These are phyloP conservation scores for Hericium alpestre DNA, from an alignment of 768 basidiomycete species.

Conservation along the genomic window DNA sequence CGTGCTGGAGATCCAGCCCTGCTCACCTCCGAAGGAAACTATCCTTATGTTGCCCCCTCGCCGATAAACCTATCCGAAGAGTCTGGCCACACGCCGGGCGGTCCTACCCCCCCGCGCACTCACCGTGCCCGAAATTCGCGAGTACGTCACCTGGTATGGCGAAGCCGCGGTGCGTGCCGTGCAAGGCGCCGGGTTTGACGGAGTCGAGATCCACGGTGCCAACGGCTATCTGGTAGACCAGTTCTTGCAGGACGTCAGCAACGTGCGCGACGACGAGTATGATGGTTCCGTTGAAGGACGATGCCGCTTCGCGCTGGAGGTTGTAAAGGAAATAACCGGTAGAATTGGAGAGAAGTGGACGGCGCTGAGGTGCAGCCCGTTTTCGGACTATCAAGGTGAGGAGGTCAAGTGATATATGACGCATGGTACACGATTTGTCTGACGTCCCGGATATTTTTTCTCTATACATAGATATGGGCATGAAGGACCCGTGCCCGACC, in stretches of 20 bases:
- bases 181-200: slow-evolving; percentile 9
- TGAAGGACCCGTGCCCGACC: slow-evolving; percentile 43
- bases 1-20: slow-evolving; percentile 12
- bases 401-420: too few species aligned
- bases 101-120: background rate
- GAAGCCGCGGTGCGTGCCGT: background rate
- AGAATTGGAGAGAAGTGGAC: slow-evolving; percentile 32
- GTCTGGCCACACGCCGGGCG: too few species aligned
- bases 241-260: slow-evolving; percentile 27
- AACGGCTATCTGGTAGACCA: slow-evolving; percentile 29
- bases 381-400: slow-evolving; percentile 21
- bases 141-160: background rate
- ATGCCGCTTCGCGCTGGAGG: slow-evolving; percentile 33
- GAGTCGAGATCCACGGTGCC: slow-evolving; percentile 28
- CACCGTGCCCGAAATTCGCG: background rate
- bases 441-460: background rate
- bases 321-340: slow-evolving; percentile 26
- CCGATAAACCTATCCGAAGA: background rate
- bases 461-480: slow-evolving; percentile 28
- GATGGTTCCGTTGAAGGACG: slow-evolving; percentile 41
- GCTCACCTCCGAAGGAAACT: slow-evolving; percentile 6
- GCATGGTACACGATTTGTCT: background rate
- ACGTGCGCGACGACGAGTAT: slow-evolving; percentile 36
- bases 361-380: slow-evolving; percentile 30
- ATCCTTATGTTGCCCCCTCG: background rate